Evolutionary conservation across 176 grass and related monocot species (phyloP).

Genomic region (Areca catechu): DNA sequence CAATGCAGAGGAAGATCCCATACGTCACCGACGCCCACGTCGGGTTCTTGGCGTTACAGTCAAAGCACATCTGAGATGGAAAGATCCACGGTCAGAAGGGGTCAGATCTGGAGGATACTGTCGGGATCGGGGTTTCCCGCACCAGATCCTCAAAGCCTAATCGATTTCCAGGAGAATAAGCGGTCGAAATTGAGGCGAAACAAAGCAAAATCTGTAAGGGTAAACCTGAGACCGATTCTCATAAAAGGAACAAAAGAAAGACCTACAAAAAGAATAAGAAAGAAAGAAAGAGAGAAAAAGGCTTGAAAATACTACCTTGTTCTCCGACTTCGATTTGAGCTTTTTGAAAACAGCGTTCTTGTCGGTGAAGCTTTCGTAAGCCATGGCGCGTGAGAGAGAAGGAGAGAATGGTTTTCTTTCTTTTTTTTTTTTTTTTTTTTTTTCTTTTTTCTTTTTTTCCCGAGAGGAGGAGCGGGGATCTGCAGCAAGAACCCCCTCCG

Average conservation of each 20-base stretch:
- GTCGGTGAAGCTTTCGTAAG: slow-evolving; percentile 4
- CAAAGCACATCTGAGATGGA: slow-evolving; percentile 61
- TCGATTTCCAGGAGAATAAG: slow-evolving; percentile 3
- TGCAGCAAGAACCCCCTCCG: background rate
- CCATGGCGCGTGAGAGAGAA: background rate
- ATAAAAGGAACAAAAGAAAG: slow-evolving; percentile 1
- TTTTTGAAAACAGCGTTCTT: slow-evolving; percentile 12
- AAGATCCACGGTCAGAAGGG: background rate
- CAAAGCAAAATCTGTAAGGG: slow-evolving; percentile 2
- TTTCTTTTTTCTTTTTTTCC: no score
- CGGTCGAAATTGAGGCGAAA: background rate
- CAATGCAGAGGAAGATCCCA: slow-evolving; percentile 86
- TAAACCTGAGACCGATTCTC: background rate
- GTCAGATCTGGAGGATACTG: background rate
- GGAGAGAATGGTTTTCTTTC: no score
- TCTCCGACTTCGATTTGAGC: slow-evolving; percentile 11
- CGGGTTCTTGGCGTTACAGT: slow-evolving; percentile 81
- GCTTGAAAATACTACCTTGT: background rate
- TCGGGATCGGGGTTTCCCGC: background rate
- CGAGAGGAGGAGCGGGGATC: background rate
- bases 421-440: no score
- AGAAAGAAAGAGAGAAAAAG: background rate
- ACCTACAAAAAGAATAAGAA: background rate
- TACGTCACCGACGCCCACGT: slow-evolving; percentile 87
- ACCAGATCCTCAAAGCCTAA: background rate